Evolutionary conservation across 345 rosid genomes (phyloP).

Genomic region (Aurinia saxatilis): DNA sequence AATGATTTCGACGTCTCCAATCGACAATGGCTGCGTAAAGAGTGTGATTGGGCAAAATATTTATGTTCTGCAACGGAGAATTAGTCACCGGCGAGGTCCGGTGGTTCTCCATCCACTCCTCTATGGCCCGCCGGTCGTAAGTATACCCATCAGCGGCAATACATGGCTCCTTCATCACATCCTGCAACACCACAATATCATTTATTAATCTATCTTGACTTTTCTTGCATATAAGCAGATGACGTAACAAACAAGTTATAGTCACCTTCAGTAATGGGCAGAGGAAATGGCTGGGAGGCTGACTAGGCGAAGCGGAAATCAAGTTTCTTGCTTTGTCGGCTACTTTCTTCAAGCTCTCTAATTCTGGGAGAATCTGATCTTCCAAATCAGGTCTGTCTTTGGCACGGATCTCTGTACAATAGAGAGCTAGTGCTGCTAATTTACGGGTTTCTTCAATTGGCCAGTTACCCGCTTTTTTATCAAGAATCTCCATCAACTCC

Average conservation of each 20-base stretch:
- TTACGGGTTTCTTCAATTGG: conserved; percentile 59
- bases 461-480: conserved; percentile 65
- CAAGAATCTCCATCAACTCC: conserved; percentile 44
- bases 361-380: conserved; percentile 54
- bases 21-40: conserved; percentile 58
- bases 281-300: conserved; percentile 57
- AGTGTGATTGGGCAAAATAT: conserved; percentile 58
- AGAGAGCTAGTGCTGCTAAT: conserved; percentile 52
- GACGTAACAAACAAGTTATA: conserved; percentile 7
- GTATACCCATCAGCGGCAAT: conserved; percentile 90
- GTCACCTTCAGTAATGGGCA: conserved; percentile 87
- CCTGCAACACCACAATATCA: conserved; percentile 34
- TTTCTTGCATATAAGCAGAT: background rate
- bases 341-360: conserved; percentile 51
- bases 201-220: background rate
- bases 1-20: conserved; percentile 48
- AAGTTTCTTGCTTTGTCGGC: conserved; percentile 37
- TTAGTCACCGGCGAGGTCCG: conserved; percentile 67
- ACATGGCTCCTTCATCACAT: conserved; percentile 69
- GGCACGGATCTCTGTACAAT: conserved; percentile 65
- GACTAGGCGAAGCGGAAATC: background rate
- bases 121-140: conserved; percentile 66
- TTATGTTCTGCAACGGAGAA: conserved; percentile 35
- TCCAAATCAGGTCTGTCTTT: conserved; percentile 53
- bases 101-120: conserved; percentile 54